Base-by-base conservation (phyloP, 164 flowering plant genomes). In the Paratinospora sagittata region DNA sequence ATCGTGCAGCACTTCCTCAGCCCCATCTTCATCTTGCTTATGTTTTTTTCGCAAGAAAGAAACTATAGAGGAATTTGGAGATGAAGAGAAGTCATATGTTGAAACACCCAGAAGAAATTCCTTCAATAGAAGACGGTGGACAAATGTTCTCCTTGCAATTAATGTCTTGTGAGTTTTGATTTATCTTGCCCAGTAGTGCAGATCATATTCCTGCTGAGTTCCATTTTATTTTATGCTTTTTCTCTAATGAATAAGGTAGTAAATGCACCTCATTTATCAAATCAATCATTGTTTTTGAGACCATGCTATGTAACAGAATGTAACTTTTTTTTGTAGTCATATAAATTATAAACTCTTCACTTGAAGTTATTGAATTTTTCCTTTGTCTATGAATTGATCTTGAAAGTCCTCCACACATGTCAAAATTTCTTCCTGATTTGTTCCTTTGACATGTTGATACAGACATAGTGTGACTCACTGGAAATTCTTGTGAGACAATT, bases 81-180 rank as follows among this genome's bases (percentile, higher is more conserved):
- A 71, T 37, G 72, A 17, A 12, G 12, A 78, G n/a, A 72, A 68
- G 39, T 73, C 87, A 30, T 37, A 70, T 33, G 70, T 77, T 8
- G 79, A 77, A 47, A 67, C 79, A 47, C 39, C 89, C 6, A 78
- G 78, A 27, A 72, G 77, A 78, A 82, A 72, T 65, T 67, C 82
- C 10, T 73, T 70, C 19, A 71, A 68, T 75, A 75, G 80, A 71
- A 84, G 98, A 73, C 71, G 63, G 57, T 87, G 85, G 89, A 93
- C 95, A 27, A 83, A 83, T 70, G 62, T 85, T 45, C 85, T 90
- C 52, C 84, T 93, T 69, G 93, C 84, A 27, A 36, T 79, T 68
- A 90, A 93, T 81, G 79, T 89, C 34, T 49, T 89, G 98, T 93
- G 74, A 86, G 96, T 85, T 43, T 72, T 61, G 62, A 16, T 27